phyloP scores from a whole-genome alignment of 2,329 filamentous ascomycete species.

The Nigrospora sphaerica region DNA sequence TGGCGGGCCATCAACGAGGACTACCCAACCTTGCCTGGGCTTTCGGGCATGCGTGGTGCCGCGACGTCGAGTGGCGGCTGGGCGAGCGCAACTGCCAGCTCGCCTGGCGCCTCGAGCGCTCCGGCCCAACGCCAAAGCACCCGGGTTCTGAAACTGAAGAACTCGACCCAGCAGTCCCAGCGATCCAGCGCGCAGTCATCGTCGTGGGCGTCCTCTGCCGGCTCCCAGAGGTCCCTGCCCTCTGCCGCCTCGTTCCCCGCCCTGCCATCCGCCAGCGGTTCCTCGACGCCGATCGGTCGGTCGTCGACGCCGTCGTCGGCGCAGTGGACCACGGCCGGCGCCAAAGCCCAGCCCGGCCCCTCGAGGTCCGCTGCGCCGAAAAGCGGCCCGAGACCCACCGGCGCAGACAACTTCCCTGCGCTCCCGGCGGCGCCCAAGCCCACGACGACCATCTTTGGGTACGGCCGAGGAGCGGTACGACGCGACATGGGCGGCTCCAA shows the following conservation, averaged over 20 bases:
- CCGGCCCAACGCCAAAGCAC: constrained; percentile 43
- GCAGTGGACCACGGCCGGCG: no score
- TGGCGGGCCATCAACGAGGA: constrained; percentile 96
- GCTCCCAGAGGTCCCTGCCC: constrained; percentile 8
- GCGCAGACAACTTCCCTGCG: constrained; percentile 69
- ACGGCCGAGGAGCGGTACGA: constrained; percentile 47
- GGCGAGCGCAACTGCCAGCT: constrained; percentile 54
- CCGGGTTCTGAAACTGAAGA: constrained; percentile 51
- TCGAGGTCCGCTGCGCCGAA: no score
- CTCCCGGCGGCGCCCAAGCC: constrained; percentile 71
- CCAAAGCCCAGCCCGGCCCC: no score
- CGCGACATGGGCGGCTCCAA: constrained; percentile 39
- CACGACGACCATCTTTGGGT: constrained; percentile 54
- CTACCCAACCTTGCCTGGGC: constrained; percentile 79
- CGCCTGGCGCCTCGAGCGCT: constrained; percentile 38
- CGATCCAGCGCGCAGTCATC: constrained; percentile 20
- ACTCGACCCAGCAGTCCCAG: constrained; percentile 33
- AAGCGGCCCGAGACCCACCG: constrained; percentile 2
- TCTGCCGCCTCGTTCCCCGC: constrained; percentile 18
- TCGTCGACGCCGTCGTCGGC: no score
- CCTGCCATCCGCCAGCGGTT: constrained; percentile 12
- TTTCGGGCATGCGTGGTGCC: constrained; percentile 59
- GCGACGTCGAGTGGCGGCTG: constrained; percentile 51
- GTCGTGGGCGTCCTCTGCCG: constrained; percentile 3
- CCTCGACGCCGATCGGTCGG: neutral